phyloP scores from a whole-genome alignment of 495 filamentous ascomycete species.

The Aspergillus conjunctus region DNA sequence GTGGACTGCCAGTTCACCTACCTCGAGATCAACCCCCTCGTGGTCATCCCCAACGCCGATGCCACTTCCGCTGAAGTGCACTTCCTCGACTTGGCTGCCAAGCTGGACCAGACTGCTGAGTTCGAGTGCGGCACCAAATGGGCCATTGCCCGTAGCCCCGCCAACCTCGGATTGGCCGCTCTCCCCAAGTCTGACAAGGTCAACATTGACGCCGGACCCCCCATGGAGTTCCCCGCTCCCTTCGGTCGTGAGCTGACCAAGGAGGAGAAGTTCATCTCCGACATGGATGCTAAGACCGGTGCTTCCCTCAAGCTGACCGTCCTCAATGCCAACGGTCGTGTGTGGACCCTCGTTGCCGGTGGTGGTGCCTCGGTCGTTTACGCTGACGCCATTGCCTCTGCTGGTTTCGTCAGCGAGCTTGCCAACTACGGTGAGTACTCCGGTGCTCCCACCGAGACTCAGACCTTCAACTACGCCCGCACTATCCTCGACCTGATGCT shows the following conservation, averaged over 20 bases:
- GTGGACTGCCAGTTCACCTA: constrained; percentile 99
- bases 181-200: constrained; percentile 68
- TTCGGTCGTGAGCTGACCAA: constrained; percentile 98
- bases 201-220: constrained; percentile 93
- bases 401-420: constrained; percentile 92
- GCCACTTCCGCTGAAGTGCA: constrained; percentile 91
- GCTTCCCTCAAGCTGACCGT: constrained; percentile 98
- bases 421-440: constrained; percentile 99
- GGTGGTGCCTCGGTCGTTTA: constrained; percentile 99
- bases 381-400: constrained; percentile 96
- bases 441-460: constrained; percentile 94
- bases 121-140: constrained; percentile 99
- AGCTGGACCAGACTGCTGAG: constrained; percentile 98
- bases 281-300: constrained; percentile 98
- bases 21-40: constrained; percentile 99
- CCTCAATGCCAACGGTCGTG: constrained; percentile 84
- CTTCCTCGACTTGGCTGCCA: constrained; percentile 98
- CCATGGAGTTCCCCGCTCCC: constrained; percentile 97
- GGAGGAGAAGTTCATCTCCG: constrained; percentile 98
- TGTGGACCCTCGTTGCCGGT: constrained; percentile 98
- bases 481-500: constrained; percentile 99
- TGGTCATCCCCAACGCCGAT: constrained; percentile 93
- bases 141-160: constrained; percentile 88
- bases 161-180: constrained; percentile 77
- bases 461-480: constrained; percentile 97